phyloP scores from a whole-genome alignment of 2,329 filamentous ascomycete species.

The Cladophialophora chaetospira region DNA sequence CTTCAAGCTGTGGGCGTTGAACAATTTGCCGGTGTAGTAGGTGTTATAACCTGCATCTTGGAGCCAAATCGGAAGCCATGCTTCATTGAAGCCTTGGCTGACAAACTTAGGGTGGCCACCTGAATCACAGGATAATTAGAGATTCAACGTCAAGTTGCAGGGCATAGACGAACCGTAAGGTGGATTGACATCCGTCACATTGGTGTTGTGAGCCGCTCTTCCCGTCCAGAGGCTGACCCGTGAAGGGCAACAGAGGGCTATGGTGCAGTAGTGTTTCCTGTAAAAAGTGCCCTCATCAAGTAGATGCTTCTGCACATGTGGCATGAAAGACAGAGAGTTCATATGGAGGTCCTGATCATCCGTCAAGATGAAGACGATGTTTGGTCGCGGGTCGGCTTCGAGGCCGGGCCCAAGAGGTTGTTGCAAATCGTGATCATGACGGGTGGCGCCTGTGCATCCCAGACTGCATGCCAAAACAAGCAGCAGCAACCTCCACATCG shows the following conservation, averaged over 20 bases:
- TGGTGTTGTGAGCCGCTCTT: slow-evolving; percentile 69
- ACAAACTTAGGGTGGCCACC: slow-evolving; percentile 55
- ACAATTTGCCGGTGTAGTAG: slow-evolving; percentile 59
- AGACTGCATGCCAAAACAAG: background rate
- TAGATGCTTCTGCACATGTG: slow-evolving; percentile 58
- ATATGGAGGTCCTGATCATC: slow-evolving; percentile 69
- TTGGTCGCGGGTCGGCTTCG: slow-evolving; percentile 41
- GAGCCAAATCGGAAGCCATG: slow-evolving; percentile 56
- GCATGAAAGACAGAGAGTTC: slow-evolving; percentile 64
- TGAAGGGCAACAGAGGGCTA: slow-evolving; percentile 68
- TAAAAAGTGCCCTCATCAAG: slow-evolving; percentile 61
- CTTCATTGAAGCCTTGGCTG: slow-evolving; percentile 52
- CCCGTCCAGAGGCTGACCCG: slow-evolving; percentile 68
- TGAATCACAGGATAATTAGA: background rate
- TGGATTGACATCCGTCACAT: slow-evolving; percentile 62
- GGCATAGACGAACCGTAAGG: slow-evolving; percentile 35
- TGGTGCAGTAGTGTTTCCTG: slow-evolving; percentile 66
- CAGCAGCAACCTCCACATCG: slow-evolving; percentile 1
- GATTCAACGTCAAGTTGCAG: background rate
- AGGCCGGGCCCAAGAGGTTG: background rate
- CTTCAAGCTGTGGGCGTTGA: slow-evolving; percentile 52
- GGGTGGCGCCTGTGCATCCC: background rate
- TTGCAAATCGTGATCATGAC: background rate
- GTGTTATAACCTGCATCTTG: slow-evolving; percentile 56
- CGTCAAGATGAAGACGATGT: slow-evolving; percentile 68